Evolutionary conservation across 306 rosid genomes (phyloP).

Genomic region (Senna siamea): DNA sequence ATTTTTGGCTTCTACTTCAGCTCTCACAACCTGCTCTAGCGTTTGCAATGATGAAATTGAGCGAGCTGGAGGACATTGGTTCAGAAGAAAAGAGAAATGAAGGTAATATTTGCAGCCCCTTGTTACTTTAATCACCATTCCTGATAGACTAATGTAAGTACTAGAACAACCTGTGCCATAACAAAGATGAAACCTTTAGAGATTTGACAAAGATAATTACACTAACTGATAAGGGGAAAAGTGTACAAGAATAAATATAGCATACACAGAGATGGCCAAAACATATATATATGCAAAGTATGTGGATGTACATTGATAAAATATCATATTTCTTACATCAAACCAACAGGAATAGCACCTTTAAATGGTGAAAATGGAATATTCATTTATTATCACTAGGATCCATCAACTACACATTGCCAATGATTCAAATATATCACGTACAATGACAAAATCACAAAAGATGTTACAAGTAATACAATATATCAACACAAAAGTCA

Average conservation of each 20-base stretch:
- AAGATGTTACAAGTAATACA: constrained; percentile 4
- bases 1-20: constrained; percentile 61
- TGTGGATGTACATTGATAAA: background rate
- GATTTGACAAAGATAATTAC: constrained; percentile 11
- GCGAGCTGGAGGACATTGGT: constrained; percentile 39
- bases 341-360: background rate
- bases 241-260: too few species aligned
- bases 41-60: constrained; percentile 42
- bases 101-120: constrained; percentile 35
- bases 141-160: constrained; percentile 17
- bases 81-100: constrained; percentile 30
- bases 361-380: constrained; percentile 13
- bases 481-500: background rate
- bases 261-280: background rate
- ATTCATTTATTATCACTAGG: background rate
- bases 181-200: constrained; percentile 32
- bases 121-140: constrained; percentile 45
- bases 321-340: background rate
- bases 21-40: constrained; percentile 53
- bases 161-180: constrained; percentile 22
- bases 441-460: constrained; percentile 13
- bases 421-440: background rate
- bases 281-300: constrained; percentile 1
- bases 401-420: background rate
- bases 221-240: constrained; percentile 8